phyloP scores from a whole-genome alignment of 2,329 filamentous ascomycete species.

The Didymella keratinophila region DNA sequence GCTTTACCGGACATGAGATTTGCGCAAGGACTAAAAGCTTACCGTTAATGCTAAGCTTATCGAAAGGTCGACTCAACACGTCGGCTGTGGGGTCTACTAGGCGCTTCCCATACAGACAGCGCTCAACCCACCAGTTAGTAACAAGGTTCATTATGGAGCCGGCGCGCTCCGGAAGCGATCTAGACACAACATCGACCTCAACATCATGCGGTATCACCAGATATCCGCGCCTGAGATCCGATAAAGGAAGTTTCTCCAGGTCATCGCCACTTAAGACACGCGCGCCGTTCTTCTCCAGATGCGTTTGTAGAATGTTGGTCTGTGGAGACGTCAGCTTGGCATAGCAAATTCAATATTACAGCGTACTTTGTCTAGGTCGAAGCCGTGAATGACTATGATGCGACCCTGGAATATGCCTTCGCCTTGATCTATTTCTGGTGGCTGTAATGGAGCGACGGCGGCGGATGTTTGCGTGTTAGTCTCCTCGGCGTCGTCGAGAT shows the following conservation, averaged over 20 bases:
- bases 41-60: slow-evolving; percentile 70
- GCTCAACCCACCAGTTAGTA: slow-evolving; percentile 94
- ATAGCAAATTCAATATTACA: slow-evolving; percentile 10
- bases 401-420: slow-evolving; percentile 55
- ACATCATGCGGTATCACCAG: slow-evolving; percentile 58
- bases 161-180: slow-evolving; percentile 44
- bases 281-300: slow-evolving; percentile 48
- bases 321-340: slow-evolving; percentile 33
- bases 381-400: slow-evolving; percentile 54
- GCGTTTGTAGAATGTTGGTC: slow-evolving; percentile 46
- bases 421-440: slow-evolving; percentile 5
- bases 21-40: slow-evolving; percentile 22
- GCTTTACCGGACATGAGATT: slow-evolving; percentile 17
- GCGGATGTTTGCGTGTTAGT: background rate
- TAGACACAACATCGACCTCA: slow-evolving; percentile 41
- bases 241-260: slow-evolving; percentile 33
- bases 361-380: slow-evolving; percentile 53
- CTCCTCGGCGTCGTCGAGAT: background rate
- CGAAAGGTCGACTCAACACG: slow-evolving; percentile 79
- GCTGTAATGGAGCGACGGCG: slow-evolving; percentile 1
- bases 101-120: slow-evolving; percentile 78
- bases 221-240: slow-evolving; percentile 45
- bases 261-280: slow-evolving; percentile 38
- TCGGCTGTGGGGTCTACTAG: slow-evolving; percentile 74
- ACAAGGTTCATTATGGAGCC: slow-evolving; percentile 56